phyloP scores from a whole-genome alignment of 2,329 filamentous ascomycete genomes.

The Aspergillus latus region DNA sequence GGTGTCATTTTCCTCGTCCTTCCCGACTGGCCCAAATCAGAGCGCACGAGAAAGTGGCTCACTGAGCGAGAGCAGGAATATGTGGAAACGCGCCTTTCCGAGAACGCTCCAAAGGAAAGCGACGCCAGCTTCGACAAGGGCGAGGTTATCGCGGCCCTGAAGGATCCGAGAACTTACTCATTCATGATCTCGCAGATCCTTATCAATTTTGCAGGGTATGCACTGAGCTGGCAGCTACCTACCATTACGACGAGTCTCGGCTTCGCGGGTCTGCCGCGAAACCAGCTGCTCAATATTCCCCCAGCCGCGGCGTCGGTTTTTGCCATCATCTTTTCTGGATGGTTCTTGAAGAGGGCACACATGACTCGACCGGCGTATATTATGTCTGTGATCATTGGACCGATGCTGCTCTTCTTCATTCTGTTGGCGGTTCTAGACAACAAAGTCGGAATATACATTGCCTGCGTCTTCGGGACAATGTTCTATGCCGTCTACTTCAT shows the following conservation, averaged over 20 bases:
- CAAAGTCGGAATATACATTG: conserved; percentile 15
- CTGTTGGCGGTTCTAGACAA: conserved; percentile 6
- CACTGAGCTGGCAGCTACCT: conserved; percentile 16
- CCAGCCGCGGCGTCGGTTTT: conserved; percentile 12
- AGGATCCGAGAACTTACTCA: conserved; percentile 14
- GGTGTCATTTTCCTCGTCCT: conserved; percentile 14
- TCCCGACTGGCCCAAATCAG: conserved; percentile 17
- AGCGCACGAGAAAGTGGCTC: conserved; percentile 13
- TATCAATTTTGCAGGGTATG: conserved; percentile 17
- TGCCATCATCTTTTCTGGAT: conserved; percentile 15
- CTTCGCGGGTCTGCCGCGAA: conserved; percentile 16
- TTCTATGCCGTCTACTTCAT: conserved; percentile 18
- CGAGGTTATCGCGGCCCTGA: conserved; percentile 13
- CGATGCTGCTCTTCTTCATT: conserved; percentile 15
- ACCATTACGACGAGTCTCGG: conserved; percentile 18
- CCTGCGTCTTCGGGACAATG: conserved; percentile 18
- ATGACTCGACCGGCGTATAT: conserved; percentile 17
- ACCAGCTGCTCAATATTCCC: conserved; percentile 17
- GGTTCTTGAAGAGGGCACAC: conserved; percentile 16
- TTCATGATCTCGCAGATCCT: conserved; percentile 19
- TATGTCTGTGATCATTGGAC: conserved; percentile 14
- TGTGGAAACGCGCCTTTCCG: conserved; percentile 14
- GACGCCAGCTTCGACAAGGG: conserved; percentile 14
- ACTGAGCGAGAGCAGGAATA: conserved; percentile 17
- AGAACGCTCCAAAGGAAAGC: conserved; percentile 12